These are phyloP conservation scores for Quercus alba DNA, from an alignment of 306 rosid species.

Conservation along the genomic window DNA sequence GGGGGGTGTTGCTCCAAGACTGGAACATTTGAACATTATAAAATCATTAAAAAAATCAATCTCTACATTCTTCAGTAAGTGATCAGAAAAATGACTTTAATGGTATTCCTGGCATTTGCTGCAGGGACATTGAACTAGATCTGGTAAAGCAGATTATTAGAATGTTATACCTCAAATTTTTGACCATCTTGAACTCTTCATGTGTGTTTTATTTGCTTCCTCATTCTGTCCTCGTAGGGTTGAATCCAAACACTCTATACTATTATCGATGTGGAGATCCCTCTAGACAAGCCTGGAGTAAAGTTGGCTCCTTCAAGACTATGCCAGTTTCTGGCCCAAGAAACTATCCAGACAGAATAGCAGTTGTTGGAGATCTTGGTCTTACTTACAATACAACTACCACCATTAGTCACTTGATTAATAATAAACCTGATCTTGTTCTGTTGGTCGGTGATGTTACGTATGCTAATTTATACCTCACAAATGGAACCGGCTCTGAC, in stretches of 20 bases:
- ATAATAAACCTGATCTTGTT: slow-evolving; percentile 67
- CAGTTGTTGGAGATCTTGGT: slow-evolving; percentile 85
- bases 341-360: slow-evolving; percentile 65
- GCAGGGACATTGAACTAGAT: background rate
- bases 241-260: slow-evolving; percentile 59
- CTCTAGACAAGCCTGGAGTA: slow-evolving; percentile 55
- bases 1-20: no score
- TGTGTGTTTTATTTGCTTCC: background rate
- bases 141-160: background rate
- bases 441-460: slow-evolving; percentile 74
- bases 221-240: slow-evolving; percentile 35
- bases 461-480: slow-evolving; percentile 75
- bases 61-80: background rate
- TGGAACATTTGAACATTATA: no score
- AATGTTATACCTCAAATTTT: background rate
- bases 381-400: slow-evolving; percentile 80
- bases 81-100: background rate
- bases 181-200: background rate
- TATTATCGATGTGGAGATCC: slow-evolving; percentile 81
- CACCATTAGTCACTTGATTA: slow-evolving; percentile 64
- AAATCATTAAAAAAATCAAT: no score
- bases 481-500: slow-evolving; percentile 80
- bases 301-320: slow-evolving; percentile 51
- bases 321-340: slow-evolving; percentile 60
- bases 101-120: background rate